Base-by-base conservation (phyloP, 2,329 filamentous ascomycete genomes). In the Botryotinia calthae region DNA sequence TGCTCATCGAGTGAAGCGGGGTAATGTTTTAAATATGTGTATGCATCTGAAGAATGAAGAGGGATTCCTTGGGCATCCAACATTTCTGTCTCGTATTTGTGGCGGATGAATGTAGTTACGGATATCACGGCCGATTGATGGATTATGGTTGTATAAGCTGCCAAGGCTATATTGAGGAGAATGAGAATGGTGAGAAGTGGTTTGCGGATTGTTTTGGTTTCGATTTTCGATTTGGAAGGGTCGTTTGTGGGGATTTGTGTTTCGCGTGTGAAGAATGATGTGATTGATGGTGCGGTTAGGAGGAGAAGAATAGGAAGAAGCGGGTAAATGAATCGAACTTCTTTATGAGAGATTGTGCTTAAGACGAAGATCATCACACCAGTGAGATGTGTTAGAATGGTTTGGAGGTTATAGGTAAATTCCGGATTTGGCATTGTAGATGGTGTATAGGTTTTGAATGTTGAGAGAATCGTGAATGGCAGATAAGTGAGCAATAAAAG, bases 251-350 rank as follows among this genome's bases (percentile, higher is more conserved):
- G 31, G 5, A 76, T 75, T 25, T 76, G 78, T 79, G 71, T 44
- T 80, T 75, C 25, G 79, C 73, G 25, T 82, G 79, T 40, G 42
- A 71, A 72, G 81, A 95, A 94, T 14, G 84, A 81, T 4, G 88
- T 84, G 25, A 93, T 82, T 4, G 89, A 86, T 0, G 89, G 87
- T 0, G 94, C 93, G 1, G 93, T 89, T 56, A 98, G 85, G 75
- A 97, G 84, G 80, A 96, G 93, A 10, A 99, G 87, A n/a, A 91
- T 87, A 1, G 96, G 95, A 2, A 98, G 87, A 28, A 99, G 87
- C 1, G 96, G 95, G 79, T 97, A 97, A 77, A 98, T 93, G 84
- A 99, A 99, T 79, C 96, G 93, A 78, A 97, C 93, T 85, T 99
- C 96, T 82, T 99, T 99, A 84, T 99, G 96, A 1, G 94, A 90